Base-by-base conservation (phyloP, 78 protist species). In the Anaeramoeba flamelloides region DNA sequence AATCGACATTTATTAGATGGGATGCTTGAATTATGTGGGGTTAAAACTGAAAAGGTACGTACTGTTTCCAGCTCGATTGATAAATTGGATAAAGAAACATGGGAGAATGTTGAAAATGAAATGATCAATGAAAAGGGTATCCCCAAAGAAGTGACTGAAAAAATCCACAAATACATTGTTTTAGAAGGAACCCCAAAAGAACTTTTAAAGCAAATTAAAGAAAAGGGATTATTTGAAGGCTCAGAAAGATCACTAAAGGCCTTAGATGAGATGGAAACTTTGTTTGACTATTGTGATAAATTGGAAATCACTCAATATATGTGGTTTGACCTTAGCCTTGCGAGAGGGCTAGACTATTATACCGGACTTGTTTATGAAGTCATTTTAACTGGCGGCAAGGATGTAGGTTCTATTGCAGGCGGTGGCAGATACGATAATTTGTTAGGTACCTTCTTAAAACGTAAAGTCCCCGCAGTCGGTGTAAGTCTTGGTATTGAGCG, bases 371-470 rank as follows among this genome's bases (percentile, higher is more conserved):
- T 94, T 75, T 91, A 85, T 65, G 97, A 94, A 86, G 95, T 93
- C 0, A 87, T 90, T 0, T 30, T 89, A 1, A 37, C 76, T 2
- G 89, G 78, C 32, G 78, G 3, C 41, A 34, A 1, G 3, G 12
- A 75, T 8, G 83, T 86, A 2, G 97, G 95, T 41, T 86, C 92
- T 26, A 87, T 94, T 38, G 90, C 92, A 4, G 97, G 91, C 1
- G 97, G 97, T 33, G 97, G 97, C 37, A 88, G 97, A 40, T 94
- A 94, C 85, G 97, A 94, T 86, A 41, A 82, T 82, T 87, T 94
- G 36, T 89, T 94, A 4, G 92, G 94, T 36, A 90, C 89, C 90
- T 94, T 91, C 65, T 3, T 4, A 26, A 4, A 1, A 37, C 31
- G n/a, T 26, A 38, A 85, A 39, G 85, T 91, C 0, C 97, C 97